Conservation (phyloP, 148 eudicot genomes). For the Nepenthes mirabilis region DNA sequence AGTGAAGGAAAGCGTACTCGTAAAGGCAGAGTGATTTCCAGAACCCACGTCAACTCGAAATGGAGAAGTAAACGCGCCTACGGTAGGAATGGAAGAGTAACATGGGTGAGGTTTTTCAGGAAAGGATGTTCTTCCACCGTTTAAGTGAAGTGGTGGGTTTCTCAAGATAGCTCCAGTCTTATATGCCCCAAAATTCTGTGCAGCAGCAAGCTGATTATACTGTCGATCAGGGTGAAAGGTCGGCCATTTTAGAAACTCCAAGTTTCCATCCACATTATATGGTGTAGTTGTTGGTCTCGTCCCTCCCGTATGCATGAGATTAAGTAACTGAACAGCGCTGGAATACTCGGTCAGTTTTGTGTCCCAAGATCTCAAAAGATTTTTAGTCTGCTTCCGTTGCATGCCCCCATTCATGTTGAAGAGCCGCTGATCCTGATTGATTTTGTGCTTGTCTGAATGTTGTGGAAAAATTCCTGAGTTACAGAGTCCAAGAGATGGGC, state of each 20-base stretch:
- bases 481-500: conserved; percentile 1
- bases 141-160: conserved; percentile 10
- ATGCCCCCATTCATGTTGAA: conserved; percentile 5
- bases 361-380: conserved; percentile 2
- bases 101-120: conserved; percentile 5
- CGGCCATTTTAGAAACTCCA: background rate
- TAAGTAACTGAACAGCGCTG: conserved; percentile 42
- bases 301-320: conserved; percentile 36
- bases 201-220: too few relatives aligned
- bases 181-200: too few relatives aligned
- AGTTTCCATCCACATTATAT: conserved; percentile 10
- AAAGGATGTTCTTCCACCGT: conserved; percentile 8
- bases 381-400: conserved; percentile 7
- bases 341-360: conserved; percentile 4
- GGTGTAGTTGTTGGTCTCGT: conserved; percentile 12
- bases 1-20: conserved; percentile 10
- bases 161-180: conserved; percentile 14
- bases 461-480: conserved; percentile 3
- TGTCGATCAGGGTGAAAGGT: conserved; percentile 1
- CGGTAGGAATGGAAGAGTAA: conserved; percentile 7
- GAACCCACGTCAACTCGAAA: conserved; percentile 1
- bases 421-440: conserved; percentile 12
- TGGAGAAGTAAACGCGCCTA: conserved; percentile 10
- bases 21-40: conserved; percentile 6
- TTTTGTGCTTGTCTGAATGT: conserved; percentile 10